Evolutionary conservation across 2,329 filamentous ascomycete genomes (phyloP), one percentile per base, ranked within the genome.

Genomic region (Cercospora citrullina): DNA sequence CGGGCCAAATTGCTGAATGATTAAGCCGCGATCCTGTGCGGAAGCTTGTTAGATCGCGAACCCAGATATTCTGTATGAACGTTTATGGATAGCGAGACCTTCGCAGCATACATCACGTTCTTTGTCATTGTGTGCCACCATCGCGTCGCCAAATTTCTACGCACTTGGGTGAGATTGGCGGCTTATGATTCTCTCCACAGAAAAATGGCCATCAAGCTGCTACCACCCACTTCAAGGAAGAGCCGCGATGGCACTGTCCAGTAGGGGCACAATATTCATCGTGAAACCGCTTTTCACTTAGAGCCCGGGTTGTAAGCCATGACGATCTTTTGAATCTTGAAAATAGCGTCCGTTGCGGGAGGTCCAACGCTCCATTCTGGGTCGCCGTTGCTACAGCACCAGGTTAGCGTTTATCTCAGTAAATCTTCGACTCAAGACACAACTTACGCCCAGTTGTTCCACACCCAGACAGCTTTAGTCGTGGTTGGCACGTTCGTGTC

Each of bases 381-480:
- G 57, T 70, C 65, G 1, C 72, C 72, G 62, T 73, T 70, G 4
- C 69, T 71, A 42, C 12, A 12, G 16, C 5, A 39, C 5, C n/a
- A 2, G 33, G 33, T 39, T 14, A 39, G 33, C 31, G 26, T 18
- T n/a, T 48, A 28, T 51, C 30, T 57, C 16, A 18, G 23, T 30
- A 9, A 2, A 23, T 21, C 16, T 9, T 36, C n/a, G 6, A 39
- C 28, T 21, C 7, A 7, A 18, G 21, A 31, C 26, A 36, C 14
- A 8, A 72, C 69, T 71, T 36, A 71, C 71, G 64, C 60, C 68
- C 72, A 73, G 31, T 72, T 72, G 58, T 73, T 74, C 71, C 72
- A 73, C 14, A 72, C 55, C 68, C 71, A 73, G n/a, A 65, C 45
- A 26, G 69, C 70, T n/a, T 67, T 64, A 23, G 51, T 39, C 5